Percentiles rank a stretch among this genome's conserved stretches.
phyloP scores from a whole-genome alignment of 768 basidiomycete genomes.

The Suillus spraguei region DNA sequence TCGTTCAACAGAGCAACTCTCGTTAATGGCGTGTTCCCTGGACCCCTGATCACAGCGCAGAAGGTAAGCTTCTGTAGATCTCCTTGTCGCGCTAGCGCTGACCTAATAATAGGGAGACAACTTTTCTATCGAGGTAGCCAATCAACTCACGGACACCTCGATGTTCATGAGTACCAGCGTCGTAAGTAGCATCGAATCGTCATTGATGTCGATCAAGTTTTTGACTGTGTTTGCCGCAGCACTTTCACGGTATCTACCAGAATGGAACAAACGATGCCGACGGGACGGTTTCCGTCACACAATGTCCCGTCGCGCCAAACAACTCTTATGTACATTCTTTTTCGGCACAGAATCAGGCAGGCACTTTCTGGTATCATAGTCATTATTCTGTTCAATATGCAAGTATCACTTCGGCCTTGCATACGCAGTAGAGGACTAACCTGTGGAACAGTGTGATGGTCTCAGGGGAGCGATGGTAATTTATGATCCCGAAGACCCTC shows the following conservation, averaged over 20 bases:
- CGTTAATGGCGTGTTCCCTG: constrained; percentile 46
- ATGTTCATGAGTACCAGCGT: constrained; percentile 55
- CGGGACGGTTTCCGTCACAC: constrained; percentile 40
- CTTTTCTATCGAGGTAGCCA: constrained; percentile 47
- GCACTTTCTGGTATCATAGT: constrained; percentile 39
- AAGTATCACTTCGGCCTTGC: constrained; percentile 3
- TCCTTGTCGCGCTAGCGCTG: not conserved
- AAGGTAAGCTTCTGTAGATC: constrained; percentile 29
- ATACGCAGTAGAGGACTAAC: not conserved
- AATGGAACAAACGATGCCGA: constrained; percentile 45
- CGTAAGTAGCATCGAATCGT: constrained; percentile 32
- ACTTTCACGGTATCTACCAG: constrained; percentile 59
- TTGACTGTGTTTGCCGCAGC: constrained; percentile 32
- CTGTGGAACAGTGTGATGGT: constrained; percentile 21
- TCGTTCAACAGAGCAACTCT: constrained; percentile 37
- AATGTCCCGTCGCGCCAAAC: constrained; percentile 30
- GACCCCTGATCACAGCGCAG: constrained; percentile 43
- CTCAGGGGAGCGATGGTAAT: constrained; percentile 36
- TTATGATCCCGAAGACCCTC: constrained; percentile 46
- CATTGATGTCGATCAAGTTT: not conserved
- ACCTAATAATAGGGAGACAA: constrained; percentile 33
- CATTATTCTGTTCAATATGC: constrained; percentile 41
- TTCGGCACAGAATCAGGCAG: constrained; percentile 23
- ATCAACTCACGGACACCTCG: constrained; percentile 43
- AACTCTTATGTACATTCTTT: constrained; percentile 27